Evolutionary conservation across 176 grass and related monocot genomes (phyloP), one percentile per base, ranked within the genome.

Genomic region (Oryza australiensis): DNA sequence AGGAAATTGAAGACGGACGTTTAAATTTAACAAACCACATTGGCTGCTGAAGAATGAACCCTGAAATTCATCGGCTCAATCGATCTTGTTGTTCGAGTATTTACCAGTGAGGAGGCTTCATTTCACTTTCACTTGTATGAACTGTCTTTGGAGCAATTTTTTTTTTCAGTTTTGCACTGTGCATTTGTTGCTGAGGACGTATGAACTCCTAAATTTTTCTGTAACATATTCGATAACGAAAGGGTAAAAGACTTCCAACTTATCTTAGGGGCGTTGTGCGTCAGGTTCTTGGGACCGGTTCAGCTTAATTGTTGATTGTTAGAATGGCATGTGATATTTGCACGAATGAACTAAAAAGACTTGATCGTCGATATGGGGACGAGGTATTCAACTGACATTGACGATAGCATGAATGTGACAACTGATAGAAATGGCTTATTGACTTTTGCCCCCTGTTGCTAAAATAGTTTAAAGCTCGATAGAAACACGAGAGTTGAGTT

Each of bases 11-110:
- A 76, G 59, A 77, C 16, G 16, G 29, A 18, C 29, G 78, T 42
- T 75, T 26, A 53, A 32, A 53, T 27, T 70, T 71, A 28, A 40
- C 77, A 77, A 46, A 27, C 43, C 27, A 65, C 66, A 33, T 72
- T 12, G 45, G 33, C 16, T 23, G 83, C 41, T 37, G 72, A 78
- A 86, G 78, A 62, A 73, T 60, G 66, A 82, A 72, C 35, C 22
- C 45, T 37, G 40, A 7, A 34, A 34, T 20, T 60, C 14, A 38
- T 81, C 64, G 24, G 14, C 64, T 82, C 46, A 34, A 9, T 32
- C 9, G 16, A 57, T 64, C 12, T 33, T 29, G 0, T 70, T 80
- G 29, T 32, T 48, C 29, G 14, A 75, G 70, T 27, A 65, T 64
- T 76, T 81, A 22, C 70, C 65, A 24, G 43, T 68, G 76, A 89